Percentiles rank a stretch among this genome's conserved stretches.
These are phyloP conservation scores for Tolypocladium guangdongense DNA, from an alignment of 2,329 filamentous ascomycete genomes.

Conservation along the genomic window DNA sequence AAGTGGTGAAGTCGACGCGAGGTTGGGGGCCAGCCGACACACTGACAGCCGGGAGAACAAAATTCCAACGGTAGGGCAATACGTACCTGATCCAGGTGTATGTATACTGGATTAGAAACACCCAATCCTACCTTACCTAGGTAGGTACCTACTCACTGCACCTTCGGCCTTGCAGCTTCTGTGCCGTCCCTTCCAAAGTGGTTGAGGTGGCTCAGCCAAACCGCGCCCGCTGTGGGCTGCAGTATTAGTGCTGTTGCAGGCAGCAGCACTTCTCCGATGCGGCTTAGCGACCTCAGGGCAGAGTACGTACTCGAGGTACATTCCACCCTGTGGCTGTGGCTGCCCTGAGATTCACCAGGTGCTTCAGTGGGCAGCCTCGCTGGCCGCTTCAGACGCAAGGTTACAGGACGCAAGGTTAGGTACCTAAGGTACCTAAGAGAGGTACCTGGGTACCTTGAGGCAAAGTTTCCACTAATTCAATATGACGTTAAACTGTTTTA, in stretches of 20 bases:
- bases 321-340: background rate
- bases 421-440: too few species aligned
- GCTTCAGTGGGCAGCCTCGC: background rate
- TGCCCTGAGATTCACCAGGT: background rate
- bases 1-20: background rate
- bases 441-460: too few species aligned
- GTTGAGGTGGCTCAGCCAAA: background rate
- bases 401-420: too few species aligned
- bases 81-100: background rate
- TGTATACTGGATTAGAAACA: background rate
- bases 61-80: background rate
- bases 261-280: background rate
- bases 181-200: background rate
- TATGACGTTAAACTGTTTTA: too few species aligned
- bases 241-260: background rate
- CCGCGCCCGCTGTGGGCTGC: background rate
- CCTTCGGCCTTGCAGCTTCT: background rate
- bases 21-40: background rate
- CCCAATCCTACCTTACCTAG: too few species aligned
- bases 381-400: background rate
- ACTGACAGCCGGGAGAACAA: background rate
- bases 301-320: background rate
- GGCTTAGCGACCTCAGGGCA: background rate
- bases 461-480: too few species aligned
- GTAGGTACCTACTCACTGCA: too few species aligned